Evolutionary conservation across 495 filamentous ascomycete species (phyloP).

Genomic region (Amniculicola lignicola): DNA sequence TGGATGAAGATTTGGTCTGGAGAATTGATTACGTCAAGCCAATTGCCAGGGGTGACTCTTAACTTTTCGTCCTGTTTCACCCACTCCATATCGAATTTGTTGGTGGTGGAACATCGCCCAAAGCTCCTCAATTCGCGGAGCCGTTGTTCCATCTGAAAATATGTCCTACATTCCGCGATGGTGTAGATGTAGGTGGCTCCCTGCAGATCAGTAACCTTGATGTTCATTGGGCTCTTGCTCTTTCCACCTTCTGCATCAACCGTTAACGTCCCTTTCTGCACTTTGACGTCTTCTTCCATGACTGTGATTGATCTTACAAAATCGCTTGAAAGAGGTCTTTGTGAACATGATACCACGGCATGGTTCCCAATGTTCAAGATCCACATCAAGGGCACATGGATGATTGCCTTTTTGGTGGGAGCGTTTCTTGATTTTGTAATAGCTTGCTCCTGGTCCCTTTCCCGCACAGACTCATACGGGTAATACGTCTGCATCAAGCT

Average conservation of each 20-base stretch:
- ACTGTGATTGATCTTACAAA: constrained; percentile 27
- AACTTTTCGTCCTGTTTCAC: neutral
- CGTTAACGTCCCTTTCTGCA: neutral
- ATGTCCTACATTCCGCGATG: constrained; percentile 17
- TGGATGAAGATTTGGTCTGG: constrained; percentile 17
- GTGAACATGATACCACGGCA: constrained; percentile 21
- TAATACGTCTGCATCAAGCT: constrained; percentile 31
- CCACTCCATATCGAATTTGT: constrained; percentile 6
- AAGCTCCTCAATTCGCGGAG: constrained; percentile 13
- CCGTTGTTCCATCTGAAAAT: constrained; percentile 29
- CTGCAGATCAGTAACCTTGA: constrained; percentile 24
- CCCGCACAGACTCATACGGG: constrained; percentile 22
- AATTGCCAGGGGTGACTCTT: constrained; percentile 17
- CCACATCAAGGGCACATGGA: constrained; percentile 28
- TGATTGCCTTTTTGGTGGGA: constrained; percentile 4
- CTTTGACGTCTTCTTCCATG: constrained; percentile 14
- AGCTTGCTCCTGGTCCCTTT: constrained; percentile 29
- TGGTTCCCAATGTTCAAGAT: constrained; percentile 20
- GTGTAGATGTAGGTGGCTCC: constrained; percentile 17
- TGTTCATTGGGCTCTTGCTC: neutral
- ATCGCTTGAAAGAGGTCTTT: constrained; percentile 8
- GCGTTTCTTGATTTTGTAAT: constrained; percentile 15
- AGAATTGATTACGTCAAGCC: constrained; percentile 11
- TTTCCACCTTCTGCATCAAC: neutral
- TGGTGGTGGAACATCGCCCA: neutral